Conservation (phyloP, 441 rosid species). For the Croton setiger region DNA sequence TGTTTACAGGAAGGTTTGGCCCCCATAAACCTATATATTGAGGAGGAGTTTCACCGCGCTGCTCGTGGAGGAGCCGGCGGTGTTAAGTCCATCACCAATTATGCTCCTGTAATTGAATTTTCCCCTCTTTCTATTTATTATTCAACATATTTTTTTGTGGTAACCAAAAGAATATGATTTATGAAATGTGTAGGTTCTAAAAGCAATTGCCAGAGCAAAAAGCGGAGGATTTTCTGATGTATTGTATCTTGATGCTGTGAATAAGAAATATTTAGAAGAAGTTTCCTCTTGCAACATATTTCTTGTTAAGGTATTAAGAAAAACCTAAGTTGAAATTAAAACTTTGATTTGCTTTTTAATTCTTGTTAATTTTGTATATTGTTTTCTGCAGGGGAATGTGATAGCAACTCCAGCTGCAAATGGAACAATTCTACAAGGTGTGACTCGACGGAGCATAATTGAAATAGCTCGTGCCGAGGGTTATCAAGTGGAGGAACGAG, state of each 20-base stretch:
- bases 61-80: constrained; percentile 38
- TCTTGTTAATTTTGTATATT: neutral
- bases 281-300: constrained; percentile 89
- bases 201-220: constrained; percentile 69
- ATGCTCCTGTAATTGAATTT: constrained; percentile 26
- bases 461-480: constrained; percentile 72
- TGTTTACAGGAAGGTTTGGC: constrained; percentile 30
- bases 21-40: constrained; percentile 35
- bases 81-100: constrained; percentile 28
- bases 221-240: constrained; percentile 80
- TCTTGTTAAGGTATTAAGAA: constrained; percentile 50
- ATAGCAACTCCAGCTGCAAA: constrained; percentile 68
- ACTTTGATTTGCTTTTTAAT: no score
- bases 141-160: no score
- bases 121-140: no score
- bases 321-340: neutral
- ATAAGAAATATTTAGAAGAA: constrained; percentile 68
- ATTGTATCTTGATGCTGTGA: constrained; percentile 64
- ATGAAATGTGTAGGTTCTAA: constrained; percentile 28
- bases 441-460: constrained; percentile 76
- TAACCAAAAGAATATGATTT: no score
- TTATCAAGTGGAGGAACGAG: constrained; percentile 71
- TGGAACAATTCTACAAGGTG: constrained; percentile 81
- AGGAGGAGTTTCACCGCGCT: constrained; percentile 38
- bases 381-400: constrained; percentile 50